These are phyloP conservation scores for Serpula lacrymans DNA, from an alignment of 768 basidiomycete species.

Conservation along the genomic window DNA sequence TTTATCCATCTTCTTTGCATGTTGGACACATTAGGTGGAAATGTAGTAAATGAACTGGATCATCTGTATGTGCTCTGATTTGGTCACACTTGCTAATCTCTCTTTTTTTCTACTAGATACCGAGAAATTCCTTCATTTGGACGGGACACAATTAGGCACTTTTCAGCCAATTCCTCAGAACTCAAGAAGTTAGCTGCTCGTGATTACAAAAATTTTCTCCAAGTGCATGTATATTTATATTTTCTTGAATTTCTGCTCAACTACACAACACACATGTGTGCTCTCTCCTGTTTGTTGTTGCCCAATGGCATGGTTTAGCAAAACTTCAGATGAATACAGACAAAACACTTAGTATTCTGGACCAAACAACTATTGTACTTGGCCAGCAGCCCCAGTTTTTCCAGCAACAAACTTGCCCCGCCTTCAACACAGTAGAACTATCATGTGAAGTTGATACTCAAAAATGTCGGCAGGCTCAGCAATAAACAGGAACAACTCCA, in stretches of 20 bases:
- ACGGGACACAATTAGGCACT: constrained; percentile 22
- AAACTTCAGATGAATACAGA: constrained; percentile 40
- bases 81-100: neutral
- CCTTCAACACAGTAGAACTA: constrained; percentile 27
- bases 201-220: constrained; percentile 35
- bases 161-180: constrained; percentile 26
- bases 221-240: too few relatives aligned
- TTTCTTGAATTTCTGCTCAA: too few relatives aligned
- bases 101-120: constrained; percentile 21
- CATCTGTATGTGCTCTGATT: constrained; percentile 8
- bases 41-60: constrained; percentile 13
- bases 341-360: constrained; percentile 23
- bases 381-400: constrained; percentile 31
- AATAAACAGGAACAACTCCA: neutral
- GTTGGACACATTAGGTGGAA: constrained; percentile 14
- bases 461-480: constrained; percentile 8
- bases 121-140: constrained; percentile 30
- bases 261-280: too few relatives aligned
- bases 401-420: constrained; percentile 16
- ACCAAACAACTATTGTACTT: constrained; percentile 20
- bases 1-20: constrained; percentile 34
- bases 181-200: constrained; percentile 33
- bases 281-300: constrained; percentile 32
- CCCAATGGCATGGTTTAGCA: constrained; percentile 36
- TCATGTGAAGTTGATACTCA: constrained; percentile 23